These are phyloP conservation scores for Podila verticillata DNA, from an alignment of 192 early-diverging fungal species.

Conservation along the genomic window DNA sequence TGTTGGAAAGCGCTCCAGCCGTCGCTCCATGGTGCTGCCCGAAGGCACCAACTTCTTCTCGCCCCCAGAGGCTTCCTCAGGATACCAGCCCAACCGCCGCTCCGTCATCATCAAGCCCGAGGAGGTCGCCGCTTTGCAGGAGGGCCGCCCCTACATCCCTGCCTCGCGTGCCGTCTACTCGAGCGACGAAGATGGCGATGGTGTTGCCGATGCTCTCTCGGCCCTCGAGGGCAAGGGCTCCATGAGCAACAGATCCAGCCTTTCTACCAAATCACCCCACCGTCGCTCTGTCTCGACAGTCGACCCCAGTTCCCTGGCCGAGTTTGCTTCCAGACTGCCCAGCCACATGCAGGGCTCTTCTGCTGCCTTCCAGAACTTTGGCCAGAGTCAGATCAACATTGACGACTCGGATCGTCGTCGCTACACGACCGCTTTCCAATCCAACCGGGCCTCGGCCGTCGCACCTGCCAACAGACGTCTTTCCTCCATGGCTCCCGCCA, in stretches of 20 bases:
- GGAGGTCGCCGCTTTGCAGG: constrained; percentile 42
- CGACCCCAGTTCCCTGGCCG: constrained; percentile 28
- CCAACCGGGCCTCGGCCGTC: constrained; percentile 6
- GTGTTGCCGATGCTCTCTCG: constrained; percentile 27
- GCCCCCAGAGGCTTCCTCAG: neutral
- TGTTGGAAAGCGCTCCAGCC: constrained; percentile 1
- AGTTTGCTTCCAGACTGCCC: constrained; percentile 36
- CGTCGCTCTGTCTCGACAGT: constrained; percentile 18
- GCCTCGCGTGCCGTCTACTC: constrained; percentile 4
- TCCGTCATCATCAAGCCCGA: constrained; percentile 39
- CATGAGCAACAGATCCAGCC: constrained; percentile 44
- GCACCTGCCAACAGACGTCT: constrained; percentile 18
- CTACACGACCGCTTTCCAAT: constrained; percentile 44
- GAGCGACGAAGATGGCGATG: constrained; percentile 32
- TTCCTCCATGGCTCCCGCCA: constrained; percentile 9
- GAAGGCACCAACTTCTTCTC: neutral
- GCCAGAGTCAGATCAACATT: constrained; percentile 25
- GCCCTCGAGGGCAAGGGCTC: constrained; percentile 43
- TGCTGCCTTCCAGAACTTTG: constrained; percentile 9
- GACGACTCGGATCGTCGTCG: constrained; percentile 47
- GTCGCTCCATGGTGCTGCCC: neutral
- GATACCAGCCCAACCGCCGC: constrained; percentile 37
- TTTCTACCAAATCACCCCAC: constrained; percentile 6
- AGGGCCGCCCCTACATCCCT: constrained; percentile 22
- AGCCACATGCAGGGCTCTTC: constrained; percentile 19